A percentile compares a stretch with the other conserved stretches of the same genome.
These are phyloP conservation scores for Austroboletus novae-zelandiae DNA, from an alignment of 1,284 basidiomycete species.

Conservation along the genomic window DNA sequence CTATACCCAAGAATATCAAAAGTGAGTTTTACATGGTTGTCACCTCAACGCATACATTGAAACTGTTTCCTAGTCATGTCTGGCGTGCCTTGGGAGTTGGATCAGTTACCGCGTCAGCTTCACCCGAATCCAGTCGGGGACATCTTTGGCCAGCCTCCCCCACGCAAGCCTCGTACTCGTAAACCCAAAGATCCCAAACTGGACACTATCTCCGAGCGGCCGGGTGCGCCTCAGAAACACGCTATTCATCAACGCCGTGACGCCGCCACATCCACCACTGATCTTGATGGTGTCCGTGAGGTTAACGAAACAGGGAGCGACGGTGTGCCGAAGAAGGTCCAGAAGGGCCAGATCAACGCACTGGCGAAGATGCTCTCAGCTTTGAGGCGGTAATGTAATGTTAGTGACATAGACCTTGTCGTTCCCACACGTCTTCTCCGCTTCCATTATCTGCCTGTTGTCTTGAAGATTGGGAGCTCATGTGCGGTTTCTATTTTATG, in stretches of 20 bases:
- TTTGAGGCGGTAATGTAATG: conserved; percentile 54
- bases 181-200: conserved; percentile 64
- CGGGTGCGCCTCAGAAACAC: conserved; percentile 31
- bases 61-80: conserved; percentile 53
- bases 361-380: conserved; percentile 83
- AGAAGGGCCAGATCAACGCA: conserved; percentile 80
- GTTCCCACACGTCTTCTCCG: background rate
- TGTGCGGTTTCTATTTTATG: conserved; percentile 14
- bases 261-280: conserved; percentile 67
- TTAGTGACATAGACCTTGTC: conserved; percentile 22
- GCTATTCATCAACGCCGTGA: conserved; percentile 41
- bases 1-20: conserved; percentile 74
- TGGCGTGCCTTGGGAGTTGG: conserved; percentile 71
- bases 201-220: conserved; percentile 73
- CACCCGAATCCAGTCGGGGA: conserved; percentile 59
- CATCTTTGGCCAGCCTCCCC: conserved; percentile 58
- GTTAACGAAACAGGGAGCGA: conserved; percentile 36
- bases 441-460: background rate
- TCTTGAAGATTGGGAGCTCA: conserved; percentile 21
- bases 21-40: conserved; percentile 45
- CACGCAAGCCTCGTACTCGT: conserved; percentile 61
- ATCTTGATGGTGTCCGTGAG: conserved; percentile 43
- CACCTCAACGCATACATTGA: conserved; percentile 2
- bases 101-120: conserved; percentile 62
- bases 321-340: conserved; percentile 67